These are phyloP conservation scores for Boletus rufocinnamomeus DNA, from an alignment of 768 basidiomycete genomes.

Conservation along the genomic window DNA sequence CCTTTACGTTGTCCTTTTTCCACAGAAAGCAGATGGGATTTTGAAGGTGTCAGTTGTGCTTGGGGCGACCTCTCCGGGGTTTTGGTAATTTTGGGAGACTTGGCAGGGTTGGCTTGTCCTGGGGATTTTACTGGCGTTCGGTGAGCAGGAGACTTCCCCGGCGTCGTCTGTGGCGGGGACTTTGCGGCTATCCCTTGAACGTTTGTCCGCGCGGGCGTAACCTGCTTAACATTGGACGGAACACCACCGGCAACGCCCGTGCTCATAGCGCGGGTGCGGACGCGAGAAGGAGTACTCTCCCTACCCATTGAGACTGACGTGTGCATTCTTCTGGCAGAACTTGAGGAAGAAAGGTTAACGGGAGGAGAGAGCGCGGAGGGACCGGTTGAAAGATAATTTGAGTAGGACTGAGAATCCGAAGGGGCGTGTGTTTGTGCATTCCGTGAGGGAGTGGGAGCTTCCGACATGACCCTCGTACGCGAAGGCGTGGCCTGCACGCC, in stretches of 20 bases:
- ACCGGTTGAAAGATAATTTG: constrained; percentile 30
- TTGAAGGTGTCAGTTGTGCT: constrained; percentile 24
- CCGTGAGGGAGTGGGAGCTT: constrained; percentile 35
- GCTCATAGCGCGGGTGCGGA: constrained; percentile 23
- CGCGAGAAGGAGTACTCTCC: constrained; percentile 13
- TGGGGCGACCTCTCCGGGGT: constrained; percentile 27
- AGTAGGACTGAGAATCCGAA: constrained; percentile 27
- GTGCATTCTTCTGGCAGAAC: constrained; percentile 35
- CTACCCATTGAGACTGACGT: constrained; percentile 31
- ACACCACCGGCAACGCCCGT: constrained; percentile 6
- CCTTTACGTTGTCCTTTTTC: constrained; percentile 26
- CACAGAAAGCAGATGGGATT: constrained; percentile 15
- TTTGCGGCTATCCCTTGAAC: constrained; percentile 20
- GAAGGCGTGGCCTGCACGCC: constrained; percentile 39
- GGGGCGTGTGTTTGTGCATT: constrained; percentile 26
- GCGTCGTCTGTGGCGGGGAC: constrained; percentile 19
- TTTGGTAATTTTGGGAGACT: constrained; percentile 24
- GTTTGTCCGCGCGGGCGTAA: constrained; percentile 15
- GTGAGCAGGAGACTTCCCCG: constrained; percentile 19
- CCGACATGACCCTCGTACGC: constrained; percentile 47
- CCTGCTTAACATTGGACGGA: constrained; percentile 15
- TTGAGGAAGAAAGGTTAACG: constrained; percentile 43
- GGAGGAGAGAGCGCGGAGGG: constrained; percentile 32
- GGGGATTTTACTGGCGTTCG: constrained; percentile 26
- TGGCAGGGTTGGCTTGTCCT: constrained; percentile 23